Base-by-base conservation (phyloP, 1,284 basidiomycete species). In the Ustilago curta region DNA sequence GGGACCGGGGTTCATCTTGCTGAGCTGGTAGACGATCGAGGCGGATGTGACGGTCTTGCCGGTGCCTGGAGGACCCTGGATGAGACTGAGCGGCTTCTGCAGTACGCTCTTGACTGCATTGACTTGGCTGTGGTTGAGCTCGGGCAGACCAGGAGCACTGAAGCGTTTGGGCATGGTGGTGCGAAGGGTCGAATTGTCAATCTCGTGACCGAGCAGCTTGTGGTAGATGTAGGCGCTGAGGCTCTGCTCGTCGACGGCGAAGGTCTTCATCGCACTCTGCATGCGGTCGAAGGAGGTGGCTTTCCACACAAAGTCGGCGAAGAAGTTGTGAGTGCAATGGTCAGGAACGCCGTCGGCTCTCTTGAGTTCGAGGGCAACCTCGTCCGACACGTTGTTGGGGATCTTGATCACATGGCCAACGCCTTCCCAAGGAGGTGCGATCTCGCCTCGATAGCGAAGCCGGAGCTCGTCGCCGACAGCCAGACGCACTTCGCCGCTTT, bases 31-130 rank as follows among this genome's bases (percentile, higher is more conserved):
- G 45, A 99, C 96, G 80, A 97, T 96, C 1, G 97, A 97, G 6
- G 97, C 97, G n/a, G 95, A 98, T 0, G 97, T 99, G 62, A 99
- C 97, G 0, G 97, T 99, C 87, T 99, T 99, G 47, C 97, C 97
- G 0, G 97, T 99, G 43, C 97, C 97, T 14, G 97, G 97, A 27
- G 97, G 97, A 19, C 97, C 97, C 88, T 89, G 80, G 79, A 99
- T 99, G 62, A 99, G 88, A 83, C 93, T 95, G 63, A 99, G 89
- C n/a, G 96, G 97, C 86, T 97, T 98, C 86, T 99, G 95, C 19
- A 99, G 88, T 4, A 99, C 97, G 74, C 93, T 94, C 88, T 98
- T 99, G 84, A 99, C 97, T 1, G 97, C 97, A 85, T 93, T 95
- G 92, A 99, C 97, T 85, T 99, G 97, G 39, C 95, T 97, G 84